Evolutionary conservation across 176 grass and related monocot species (phyloP), one percentile per base, ranked within the genome.

Genomic region (Zoysia japonica): DNA sequence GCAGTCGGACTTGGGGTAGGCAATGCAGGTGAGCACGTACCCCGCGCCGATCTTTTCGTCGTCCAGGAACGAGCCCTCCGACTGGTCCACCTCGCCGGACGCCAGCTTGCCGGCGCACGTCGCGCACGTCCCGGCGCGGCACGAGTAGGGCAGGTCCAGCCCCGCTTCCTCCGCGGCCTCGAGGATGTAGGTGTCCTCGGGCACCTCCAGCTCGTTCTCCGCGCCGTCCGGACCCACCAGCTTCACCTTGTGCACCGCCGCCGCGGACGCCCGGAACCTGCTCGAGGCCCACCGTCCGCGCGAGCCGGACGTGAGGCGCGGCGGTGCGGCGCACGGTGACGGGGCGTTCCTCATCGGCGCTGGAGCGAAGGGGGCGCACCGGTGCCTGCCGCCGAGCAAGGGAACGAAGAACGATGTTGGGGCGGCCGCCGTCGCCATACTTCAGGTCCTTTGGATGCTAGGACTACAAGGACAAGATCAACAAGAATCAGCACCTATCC

Each of bases 91-190:
- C 53, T 78, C 62, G 2, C 94, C 91, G 51, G 91, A 88, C 54
- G 63, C 75, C 48, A 91, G 52, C 71, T 85, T 78, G 5, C 91
- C 91, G 6, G 91, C 68, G 64, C 94, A 97, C 49, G 89, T 85
- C 5, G 94, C 85, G 86, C 89, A 97, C 6, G 94, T 81, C 0
- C 94, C 91, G 2, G 87, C 89, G 13, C 89, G 78, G 79, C 94
- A 93, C 42, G 94, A 97, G 75, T 51, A 97, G 16, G 94, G 94
- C 89, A 97, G 75, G 61, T 97, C 94, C 78, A 82, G n/a, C 44
- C 89, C 94, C 54, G 89, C 86, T 40, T 15, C 41, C 76, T 97
- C 94, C 3, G 91, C 89, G 6, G 89, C 54, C 3, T 97, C 88
- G 9, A 97, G 74, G 70, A 97, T 88, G 79, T 97, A 97, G 1